Evolutionary conservation across 164 flowering plant genomes (phyloP), one percentile per base, ranked within the genome.

Genomic region (Buxus sempervirens): DNA sequence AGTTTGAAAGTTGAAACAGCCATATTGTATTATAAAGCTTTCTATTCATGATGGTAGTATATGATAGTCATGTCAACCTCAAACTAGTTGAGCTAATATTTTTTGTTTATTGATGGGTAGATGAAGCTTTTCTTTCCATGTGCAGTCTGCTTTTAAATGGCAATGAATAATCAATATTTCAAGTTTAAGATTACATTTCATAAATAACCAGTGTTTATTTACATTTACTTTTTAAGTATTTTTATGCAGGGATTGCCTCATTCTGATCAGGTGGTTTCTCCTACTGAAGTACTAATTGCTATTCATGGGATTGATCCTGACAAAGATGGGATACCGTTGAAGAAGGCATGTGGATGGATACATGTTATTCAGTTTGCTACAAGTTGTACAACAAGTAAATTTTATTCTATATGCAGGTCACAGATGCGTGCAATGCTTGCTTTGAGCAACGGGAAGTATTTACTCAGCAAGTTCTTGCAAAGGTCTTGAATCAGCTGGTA

Each of bases 391-490:
- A 55, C 64, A 27, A 71, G 9, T 41, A 22, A 42, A 49, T 65
- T 15, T 56, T 51, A 20, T 74, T 48, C 56, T 61, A 5, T 73
- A 4, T 53, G 63, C 89, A 96, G 99, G 88, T 96, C 71, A 96
- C 89, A n/a, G 99, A 96, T 78, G 99, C 97, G 68, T 96, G 99
- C 81, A 90, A 90, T 82, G 85, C 92, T 75, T 96, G 99, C 76
- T 93, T 93, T 83, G 95, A 88, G 84, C 93, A 88, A 73, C 77
- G 84, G 27, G 82, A 85, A 69, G 82, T 83, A 68, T 96, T 96
- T 67, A 87, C 99, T 22, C 98, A 93, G 75, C 97, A 90, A 86
- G 97, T 93, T 66, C 75, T 96, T 61, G 99, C 99, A 13, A 90
- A 87, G 77, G 99, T 86, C 69, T 83, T 96, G 81, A 96, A 96